Base-by-base conservation (phyloP, 345 rosid genomes). In the Xanthoceras sorbifolium region DNA sequence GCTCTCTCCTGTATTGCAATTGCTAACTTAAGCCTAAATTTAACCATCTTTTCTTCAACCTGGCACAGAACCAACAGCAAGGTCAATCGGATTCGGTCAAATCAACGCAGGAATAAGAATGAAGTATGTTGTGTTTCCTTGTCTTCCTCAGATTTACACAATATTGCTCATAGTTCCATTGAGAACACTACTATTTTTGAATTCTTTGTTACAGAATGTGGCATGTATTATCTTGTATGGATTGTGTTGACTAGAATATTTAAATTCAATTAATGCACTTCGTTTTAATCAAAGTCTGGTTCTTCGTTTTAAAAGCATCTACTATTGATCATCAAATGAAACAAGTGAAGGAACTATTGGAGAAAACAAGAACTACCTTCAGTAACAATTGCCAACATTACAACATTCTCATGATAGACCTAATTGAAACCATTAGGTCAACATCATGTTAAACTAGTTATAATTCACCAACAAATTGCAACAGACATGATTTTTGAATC, bases 61-160 rank as follows among this genome's bases (percentile, higher is more conserved):
- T 77, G 77, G 81, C 74, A 76, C 83, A 85, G 89, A 71, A 74
- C 76, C 81, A 79, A 40, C 82, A 86, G 74, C 84, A 73, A 25
- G 78, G 77, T 67, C 80, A 82, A 72, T 77, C 46, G 28, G 72
- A 78, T 28, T 69, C 76, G 9, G 29, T 50, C 57, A 73, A 50
- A 63, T 61, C 26, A 72, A 42, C 63, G 17, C 71, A 67, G 55
- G 77, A 76, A 67, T 60, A 74, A 2, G 63, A 63, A 59, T 72
- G 67, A 82, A 61, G 73, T n/a, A 31, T 55, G 46, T 23, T 55
- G 22, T 10, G 46, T n/a, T 68, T 61, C 29, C 50, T 31, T 4
- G 38, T 29, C 10, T 36, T 72, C 38, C 42, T 67, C 72, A 63
- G 57, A 75, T 59, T 72, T 46, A 12, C 9, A 36, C 55, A 5